A percentile compares a stretch with the other conserved stretches of the same genome.
phyloP scores from a whole-genome alignment of 441 rosid genomes.

The Corymbia citriodora region DNA sequence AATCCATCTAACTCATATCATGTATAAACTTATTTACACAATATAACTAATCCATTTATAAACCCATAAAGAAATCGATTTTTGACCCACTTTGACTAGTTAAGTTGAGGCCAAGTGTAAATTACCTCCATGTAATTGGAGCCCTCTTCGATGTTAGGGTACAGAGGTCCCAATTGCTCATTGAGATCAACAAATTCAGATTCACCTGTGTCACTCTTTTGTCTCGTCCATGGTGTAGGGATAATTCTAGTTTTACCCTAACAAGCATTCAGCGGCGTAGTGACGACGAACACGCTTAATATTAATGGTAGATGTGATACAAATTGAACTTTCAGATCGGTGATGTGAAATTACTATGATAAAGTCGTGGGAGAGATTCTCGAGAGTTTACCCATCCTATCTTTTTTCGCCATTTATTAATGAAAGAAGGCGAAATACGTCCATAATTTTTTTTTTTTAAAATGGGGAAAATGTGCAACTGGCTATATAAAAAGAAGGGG shows the following conservation, averaged over 20 bases:
- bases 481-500: background rate
- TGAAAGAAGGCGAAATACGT: background rate
- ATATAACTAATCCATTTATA: too few species aligned
- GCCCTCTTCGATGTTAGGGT: background rate
- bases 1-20: too few species aligned
- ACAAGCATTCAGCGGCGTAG: fast-evolving
- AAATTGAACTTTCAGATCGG: fast-evolving
- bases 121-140: background rate
- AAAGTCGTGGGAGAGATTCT: background rate
- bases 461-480: background rate
- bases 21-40: too few species aligned
- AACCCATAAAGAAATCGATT: too few species aligned
- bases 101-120: fast-evolving
- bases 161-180: background rate
- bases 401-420: background rate
- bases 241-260: fast-evolving
- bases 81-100: too few species aligned
- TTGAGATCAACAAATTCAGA: fast-evolving
- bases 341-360: background rate
- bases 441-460: background rate
- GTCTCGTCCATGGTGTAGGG: background rate
- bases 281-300: fast-evolving
- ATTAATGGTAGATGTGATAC: fast-evolving
- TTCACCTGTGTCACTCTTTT: background rate
- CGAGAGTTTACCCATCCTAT: fast-evolving